Percentiles rank a stretch among this genome's conserved stretches.
Evolutionary conservation across 2,329 filamentous ascomycete genomes (phyloP).

Genomic region (Thielaviopsis musarum): DNA sequence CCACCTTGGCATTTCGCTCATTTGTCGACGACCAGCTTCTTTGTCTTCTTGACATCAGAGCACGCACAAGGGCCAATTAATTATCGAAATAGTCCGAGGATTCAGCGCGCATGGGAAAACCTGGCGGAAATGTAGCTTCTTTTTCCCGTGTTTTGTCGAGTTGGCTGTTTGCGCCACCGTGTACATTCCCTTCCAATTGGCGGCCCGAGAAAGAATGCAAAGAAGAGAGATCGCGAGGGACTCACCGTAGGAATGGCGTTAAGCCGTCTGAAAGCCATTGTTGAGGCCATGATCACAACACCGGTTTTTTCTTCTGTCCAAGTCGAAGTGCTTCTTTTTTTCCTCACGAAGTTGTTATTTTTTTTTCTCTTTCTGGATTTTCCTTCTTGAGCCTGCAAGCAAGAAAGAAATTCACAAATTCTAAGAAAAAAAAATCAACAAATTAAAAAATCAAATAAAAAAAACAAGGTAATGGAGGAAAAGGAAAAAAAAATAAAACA

Average conservation of each 20-base stretch:
- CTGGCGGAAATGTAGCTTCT: constrained; percentile 8
- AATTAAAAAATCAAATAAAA: not conserved
- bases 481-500: constrained; percentile 3
- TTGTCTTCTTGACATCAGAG: not conserved
- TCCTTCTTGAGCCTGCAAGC: not conserved
- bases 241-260: constrained; percentile 38
- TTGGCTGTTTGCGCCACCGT: not conserved
- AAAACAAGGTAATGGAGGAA: not conserved
- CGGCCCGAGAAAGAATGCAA: constrained; percentile 14
- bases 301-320: not conserved
- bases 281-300: constrained; percentile 36
- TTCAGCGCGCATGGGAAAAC: not conserved
- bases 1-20: constrained; percentile 3
- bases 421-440: not conserved
- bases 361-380: not conserved
- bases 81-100: not conserved
- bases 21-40: not conserved
- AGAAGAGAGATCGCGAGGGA: constrained; percentile 15
- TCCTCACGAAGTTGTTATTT: not conserved
- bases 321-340: not conserved
- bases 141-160: not conserved
- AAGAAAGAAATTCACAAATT: not conserved
- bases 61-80: not conserved
- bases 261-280: constrained; percentile 47
- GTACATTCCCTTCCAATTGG: not conserved